Conservation (phyloP, 176 grass and related monocot species). For the Thalia dealbata region DNA sequence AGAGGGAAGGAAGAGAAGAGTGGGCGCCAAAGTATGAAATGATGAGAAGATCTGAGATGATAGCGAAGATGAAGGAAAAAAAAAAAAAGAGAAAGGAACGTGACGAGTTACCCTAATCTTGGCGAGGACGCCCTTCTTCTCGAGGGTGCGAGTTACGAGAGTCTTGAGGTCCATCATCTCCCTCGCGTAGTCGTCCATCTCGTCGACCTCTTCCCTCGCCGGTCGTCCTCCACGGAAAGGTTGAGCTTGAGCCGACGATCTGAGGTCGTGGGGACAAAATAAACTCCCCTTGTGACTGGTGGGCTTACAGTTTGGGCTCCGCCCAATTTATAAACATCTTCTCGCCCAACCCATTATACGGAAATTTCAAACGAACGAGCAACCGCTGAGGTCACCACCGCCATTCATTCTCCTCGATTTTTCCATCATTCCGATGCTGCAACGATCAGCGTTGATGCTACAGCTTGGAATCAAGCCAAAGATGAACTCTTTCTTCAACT, state of each 20-base stretch:
- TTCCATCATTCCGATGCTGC: too few relatives aligned
- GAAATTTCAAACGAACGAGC: too few relatives aligned
- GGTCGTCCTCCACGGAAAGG: not conserved
- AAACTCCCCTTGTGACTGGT: not conserved
- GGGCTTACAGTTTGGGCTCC: too few relatives aligned
- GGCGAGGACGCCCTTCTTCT: slow-evolving; percentile 21
- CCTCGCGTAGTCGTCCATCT: slow-evolving; percentile 23
- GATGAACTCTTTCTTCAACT: too few relatives aligned
- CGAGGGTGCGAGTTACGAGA: slow-evolving; percentile 17
- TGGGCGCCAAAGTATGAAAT: too few relatives aligned
- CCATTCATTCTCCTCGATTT: too few relatives aligned
- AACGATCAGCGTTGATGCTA: too few relatives aligned
- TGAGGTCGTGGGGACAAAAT: not conserved
- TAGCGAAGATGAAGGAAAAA: not conserved
- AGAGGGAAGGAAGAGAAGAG: not conserved
- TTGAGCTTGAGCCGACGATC: not conserved
- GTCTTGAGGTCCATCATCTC: slow-evolving; percentile 27
- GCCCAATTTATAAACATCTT: too few relatives aligned
- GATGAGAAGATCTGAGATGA: not conserved
- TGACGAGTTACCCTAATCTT: slow-evolving; percentile 13
- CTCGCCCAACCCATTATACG: too few relatives aligned
- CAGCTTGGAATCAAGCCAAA: too few relatives aligned
- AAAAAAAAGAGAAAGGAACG: not conserved
- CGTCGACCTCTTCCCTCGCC: not conserved
- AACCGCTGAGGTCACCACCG: too few relatives aligned